Evolutionary conservation across 805 yeast genomes (phyloP).

Genomic region (Nakazawaea ernobii): DNA sequence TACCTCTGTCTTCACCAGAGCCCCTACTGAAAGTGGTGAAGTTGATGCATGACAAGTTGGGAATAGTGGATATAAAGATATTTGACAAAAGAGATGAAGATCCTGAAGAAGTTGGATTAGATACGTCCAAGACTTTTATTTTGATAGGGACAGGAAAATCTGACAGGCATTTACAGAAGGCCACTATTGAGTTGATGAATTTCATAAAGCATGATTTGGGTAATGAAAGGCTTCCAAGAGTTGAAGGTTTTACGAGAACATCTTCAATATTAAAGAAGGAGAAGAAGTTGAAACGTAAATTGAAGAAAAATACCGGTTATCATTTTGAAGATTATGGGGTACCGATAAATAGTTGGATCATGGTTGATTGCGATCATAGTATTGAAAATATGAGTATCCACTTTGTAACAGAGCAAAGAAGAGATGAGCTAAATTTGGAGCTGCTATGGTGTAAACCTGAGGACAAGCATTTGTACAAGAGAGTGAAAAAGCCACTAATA

Average conservation of each 20-base stretch:
- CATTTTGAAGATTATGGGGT: slow-evolving; percentile 54
- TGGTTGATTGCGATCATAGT: slow-evolving; percentile 68
- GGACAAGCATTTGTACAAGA: slow-evolving; percentile 26
- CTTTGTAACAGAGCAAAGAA: slow-evolving; percentile 63
- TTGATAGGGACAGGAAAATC: slow-evolving; percentile 74
- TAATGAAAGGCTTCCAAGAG: slow-evolving; percentile 34
- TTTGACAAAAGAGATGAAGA: slow-evolving; percentile 53
- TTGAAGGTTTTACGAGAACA: slow-evolving; percentile 69
- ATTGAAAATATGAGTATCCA: slow-evolving; percentile 64
- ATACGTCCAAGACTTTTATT: slow-evolving; percentile 40
- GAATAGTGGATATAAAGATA: slow-evolving; percentile 54
- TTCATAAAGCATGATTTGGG: slow-evolving; percentile 47
- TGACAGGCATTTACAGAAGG: slow-evolving; percentile 67
- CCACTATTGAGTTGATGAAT: slow-evolving; percentile 53
- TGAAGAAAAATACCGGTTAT: slow-evolving; percentile 46
- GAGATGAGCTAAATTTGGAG: slow-evolving; percentile 67
- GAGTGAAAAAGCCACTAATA: slow-evolving; percentile 12
- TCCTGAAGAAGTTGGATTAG: slow-evolving; percentile 28
- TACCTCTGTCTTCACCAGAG: slow-evolving; percentile 58
- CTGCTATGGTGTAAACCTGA: slow-evolving; percentile 50
- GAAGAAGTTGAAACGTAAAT: slow-evolving; percentile 47
- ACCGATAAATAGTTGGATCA: slow-evolving; percentile 72
- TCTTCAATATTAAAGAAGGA: slow-evolving; percentile 46
- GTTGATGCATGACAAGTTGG: slow-evolving; percentile 53
- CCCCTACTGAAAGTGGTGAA: slow-evolving; percentile 39